Evolutionary conservation across 306 rosid species (phyloP).

Genomic region (Quillaja saponaria): DNA sequence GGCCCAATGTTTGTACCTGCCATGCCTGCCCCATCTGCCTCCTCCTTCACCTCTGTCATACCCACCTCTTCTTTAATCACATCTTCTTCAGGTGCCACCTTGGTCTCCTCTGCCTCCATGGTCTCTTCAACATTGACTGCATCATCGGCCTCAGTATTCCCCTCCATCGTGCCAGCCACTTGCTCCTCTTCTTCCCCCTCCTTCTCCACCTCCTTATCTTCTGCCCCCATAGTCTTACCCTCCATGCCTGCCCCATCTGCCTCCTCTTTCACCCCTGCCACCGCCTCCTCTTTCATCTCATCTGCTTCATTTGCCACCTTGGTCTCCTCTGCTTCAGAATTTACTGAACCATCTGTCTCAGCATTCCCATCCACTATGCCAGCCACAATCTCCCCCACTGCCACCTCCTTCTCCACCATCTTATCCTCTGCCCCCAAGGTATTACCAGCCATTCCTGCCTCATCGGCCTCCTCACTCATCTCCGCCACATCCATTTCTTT

Average conservation of each 20-base stretch:
- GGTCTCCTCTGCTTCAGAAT: background rate
- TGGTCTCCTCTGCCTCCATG: slow-evolving; percentile 19
- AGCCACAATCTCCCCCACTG: background rate
- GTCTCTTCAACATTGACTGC: background rate
- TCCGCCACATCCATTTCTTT: background rate
- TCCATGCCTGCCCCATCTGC: background rate
- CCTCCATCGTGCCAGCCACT: background rate
- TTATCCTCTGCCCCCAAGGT: too few species aligned
- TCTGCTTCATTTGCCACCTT: slow-evolving; percentile 7
- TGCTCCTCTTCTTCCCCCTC: background rate
- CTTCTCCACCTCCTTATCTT: background rate
- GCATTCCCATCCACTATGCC: too few species aligned
- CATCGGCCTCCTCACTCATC: slow-evolving; percentile 7
- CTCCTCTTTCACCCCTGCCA: background rate
- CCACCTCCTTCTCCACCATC: slow-evolving; percentile 16
- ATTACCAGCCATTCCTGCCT: background rate
- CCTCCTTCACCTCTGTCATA: background rate
- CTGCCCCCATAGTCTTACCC: slow-evolving; percentile 1
- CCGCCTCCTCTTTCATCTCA: background rate
- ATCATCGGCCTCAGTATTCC: slow-evolving; percentile 4
- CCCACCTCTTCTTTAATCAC: slow-evolving; percentile 11
- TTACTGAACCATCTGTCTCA: too few species aligned
- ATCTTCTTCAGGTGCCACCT: background rate
- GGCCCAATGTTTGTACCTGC: slow-evolving; percentile 1
- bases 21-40: slow-evolving; percentile 10